A percentile compares a stretch with the other conserved stretches of the same genome.
phyloP scores from a whole-genome alignment of 2,329 filamentous ascomycete genomes.

The Achaetomium macrosporum region DNA sequence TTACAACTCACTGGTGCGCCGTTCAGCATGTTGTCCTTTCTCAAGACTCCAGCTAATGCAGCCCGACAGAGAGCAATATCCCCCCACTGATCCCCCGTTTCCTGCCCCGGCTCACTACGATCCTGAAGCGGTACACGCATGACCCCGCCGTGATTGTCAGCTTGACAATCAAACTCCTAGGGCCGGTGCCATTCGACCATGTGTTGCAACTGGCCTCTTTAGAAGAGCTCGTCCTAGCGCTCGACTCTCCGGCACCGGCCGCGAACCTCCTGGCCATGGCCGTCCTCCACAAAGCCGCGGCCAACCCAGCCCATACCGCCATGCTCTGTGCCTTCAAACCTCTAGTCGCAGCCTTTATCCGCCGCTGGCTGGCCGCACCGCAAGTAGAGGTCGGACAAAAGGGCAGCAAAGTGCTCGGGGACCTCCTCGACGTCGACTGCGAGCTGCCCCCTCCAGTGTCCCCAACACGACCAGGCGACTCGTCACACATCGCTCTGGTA shows the following conservation, averaged over 20 bases:
- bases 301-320: slow-evolving; percentile 42
- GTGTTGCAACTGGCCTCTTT: slow-evolving; percentile 47
- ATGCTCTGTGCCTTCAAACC: slow-evolving; percentile 45
- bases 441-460: slow-evolving; percentile 31
- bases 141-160: slow-evolving; percentile 48
- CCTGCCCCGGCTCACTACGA: slow-evolving; percentile 47
- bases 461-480: slow-evolving; percentile 17
- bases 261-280: slow-evolving; percentile 53
- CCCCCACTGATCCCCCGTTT: slow-evolving; percentile 46
- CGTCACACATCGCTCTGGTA: slow-evolving; percentile 27
- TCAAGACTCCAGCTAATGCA: neutral
- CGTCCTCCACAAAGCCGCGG: slow-evolving; percentile 50
- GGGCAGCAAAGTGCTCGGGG: slow-evolving; percentile 44
- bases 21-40: rapidly evolving
- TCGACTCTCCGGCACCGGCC: slow-evolving; percentile 48
- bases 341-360: slow-evolving; percentile 44
- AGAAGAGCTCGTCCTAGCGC: slow-evolving; percentile 45
- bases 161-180: slow-evolving; percentile 51
- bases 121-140: slow-evolving; percentile 46
- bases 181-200: slow-evolving; percentile 47
- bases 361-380: slow-evolving; percentile 47
- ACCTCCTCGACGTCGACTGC: slow-evolving; percentile 52
- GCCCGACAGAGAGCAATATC: slow-evolving; percentile 43
- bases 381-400: slow-evolving; percentile 52
- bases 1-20: slow-evolving; percentile 49